phyloP scores from a whole-genome alignment of 2,329 filamentous ascomycete species.

The Penicillium polonicum region DNA sequence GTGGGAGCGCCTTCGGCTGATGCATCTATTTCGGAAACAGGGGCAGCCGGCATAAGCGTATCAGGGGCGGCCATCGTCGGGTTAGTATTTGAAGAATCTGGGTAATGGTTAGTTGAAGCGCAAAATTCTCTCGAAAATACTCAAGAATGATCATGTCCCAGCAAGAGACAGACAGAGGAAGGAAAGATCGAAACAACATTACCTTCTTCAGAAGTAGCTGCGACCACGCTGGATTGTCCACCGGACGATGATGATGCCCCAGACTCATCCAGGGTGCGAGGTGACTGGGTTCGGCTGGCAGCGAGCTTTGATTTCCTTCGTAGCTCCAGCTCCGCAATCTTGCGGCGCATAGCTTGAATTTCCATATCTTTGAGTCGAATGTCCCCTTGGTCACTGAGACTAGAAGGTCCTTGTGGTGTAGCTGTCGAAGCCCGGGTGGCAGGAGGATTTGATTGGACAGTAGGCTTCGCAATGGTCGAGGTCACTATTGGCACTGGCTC shows the following conservation, averaged over 20 bases:
- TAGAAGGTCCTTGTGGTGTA: conserved; percentile 38
- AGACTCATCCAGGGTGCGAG: conserved; percentile 27
- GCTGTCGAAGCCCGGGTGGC: conserved; percentile 39
- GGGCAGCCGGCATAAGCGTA: neutral
- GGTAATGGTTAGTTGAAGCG: conserved; percentile 35
- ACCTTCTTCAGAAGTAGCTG: conserved; percentile 6
- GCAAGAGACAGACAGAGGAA: neutral
- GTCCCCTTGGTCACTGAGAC: conserved; percentile 43
- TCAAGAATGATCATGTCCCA: neutral
- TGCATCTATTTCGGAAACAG: neutral
- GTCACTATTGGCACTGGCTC: conserved; percentile 31
- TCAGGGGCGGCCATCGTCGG: neutral
- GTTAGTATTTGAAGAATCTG: conserved; percentile 41
- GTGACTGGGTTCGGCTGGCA: conserved; percentile 39
- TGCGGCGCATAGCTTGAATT: conserved; percentile 48
- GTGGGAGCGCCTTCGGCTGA: neutral
- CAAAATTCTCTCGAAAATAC: conserved; percentile 2
- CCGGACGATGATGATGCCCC: conserved; percentile 22
- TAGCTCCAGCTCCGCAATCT: conserved; percentile 52
- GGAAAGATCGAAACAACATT: neutral
- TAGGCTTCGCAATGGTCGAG: conserved; percentile 44
- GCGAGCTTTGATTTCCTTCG: conserved; percentile 44
- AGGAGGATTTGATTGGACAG: conserved; percentile 42
- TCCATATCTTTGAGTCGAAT: conserved; percentile 50
- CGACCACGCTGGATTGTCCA: conserved; percentile 9